Conservation (phyloP, 1,139 yeast genomes). For the Saccharomycopsis phalli region DNA sequence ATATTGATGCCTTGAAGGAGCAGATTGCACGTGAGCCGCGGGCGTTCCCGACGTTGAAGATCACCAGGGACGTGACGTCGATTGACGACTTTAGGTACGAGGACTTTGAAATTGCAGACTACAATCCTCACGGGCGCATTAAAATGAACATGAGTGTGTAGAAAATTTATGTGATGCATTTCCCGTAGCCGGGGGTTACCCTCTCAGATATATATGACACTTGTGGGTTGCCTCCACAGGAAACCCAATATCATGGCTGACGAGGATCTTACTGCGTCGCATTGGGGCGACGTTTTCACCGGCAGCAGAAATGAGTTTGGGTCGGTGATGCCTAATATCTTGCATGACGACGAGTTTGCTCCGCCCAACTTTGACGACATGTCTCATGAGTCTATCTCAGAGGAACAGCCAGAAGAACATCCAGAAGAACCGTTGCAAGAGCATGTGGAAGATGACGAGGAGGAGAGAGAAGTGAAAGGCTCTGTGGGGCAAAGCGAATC, state of each 20-base stretch:
- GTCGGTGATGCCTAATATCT: constrained; percentile 17
- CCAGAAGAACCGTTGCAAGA: background rate
- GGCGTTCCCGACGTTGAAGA: constrained; percentile 66
- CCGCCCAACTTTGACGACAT: constrained; percentile 18
- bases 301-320: constrained; percentile 5
- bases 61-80: constrained; percentile 54
- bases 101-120: constrained; percentile 73
- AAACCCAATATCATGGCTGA: constrained; percentile 14
- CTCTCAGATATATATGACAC: too few relatives aligned
- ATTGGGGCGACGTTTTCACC: constrained; percentile 19
- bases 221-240: too few relatives aligned
- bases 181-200: too few relatives aligned
- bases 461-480: constrained; percentile 7
- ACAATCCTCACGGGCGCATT: constrained; percentile 74
- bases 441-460: constrained; percentile 7
- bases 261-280: constrained; percentile 16
- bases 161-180: too few relatives aligned
- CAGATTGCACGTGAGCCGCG: constrained; percentile 72
- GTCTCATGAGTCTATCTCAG: background rate
- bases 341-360: constrained; percentile 19
- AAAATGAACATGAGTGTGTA: constrained; percentile 77
- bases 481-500: constrained; percentile 1
- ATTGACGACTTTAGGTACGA: constrained; percentile 87
- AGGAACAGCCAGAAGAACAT: constrained; percentile 7
- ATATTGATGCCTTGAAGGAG: constrained; percentile 77